These are phyloP conservation scores for Amphirosellinia nigrospora DNA, from an alignment of 495 filamentous ascomycete species.

Conservation along the genomic window DNA sequence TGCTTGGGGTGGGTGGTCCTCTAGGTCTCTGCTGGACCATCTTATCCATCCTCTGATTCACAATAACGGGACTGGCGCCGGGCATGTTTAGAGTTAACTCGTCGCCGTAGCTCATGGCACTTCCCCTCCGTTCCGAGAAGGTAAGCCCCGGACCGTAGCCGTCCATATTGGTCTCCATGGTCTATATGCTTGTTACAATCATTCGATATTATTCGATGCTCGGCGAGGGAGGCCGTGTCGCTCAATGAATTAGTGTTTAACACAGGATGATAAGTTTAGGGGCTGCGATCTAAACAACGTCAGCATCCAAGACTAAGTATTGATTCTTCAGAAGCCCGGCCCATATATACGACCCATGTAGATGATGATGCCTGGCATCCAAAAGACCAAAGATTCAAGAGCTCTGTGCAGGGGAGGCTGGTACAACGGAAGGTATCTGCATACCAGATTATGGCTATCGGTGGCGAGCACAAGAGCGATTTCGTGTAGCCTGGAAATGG, in stretches of 20 bases:
- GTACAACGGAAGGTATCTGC: constrained; percentile 6
- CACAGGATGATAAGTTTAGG: background rate
- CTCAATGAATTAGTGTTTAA: background rate
- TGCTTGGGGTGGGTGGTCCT: constrained; percentile 62
- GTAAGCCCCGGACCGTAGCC: constrained; percentile 47
- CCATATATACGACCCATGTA: background rate
- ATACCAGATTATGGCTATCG: constrained; percentile 1
- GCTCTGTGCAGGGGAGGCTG: constrained; percentile 12
- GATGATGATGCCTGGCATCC: background rate
- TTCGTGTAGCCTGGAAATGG: constrained; percentile 2
- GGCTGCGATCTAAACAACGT: constrained; percentile 11
- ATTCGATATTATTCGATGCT: constrained; percentile 20
- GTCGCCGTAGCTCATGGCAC: constrained; percentile 44
- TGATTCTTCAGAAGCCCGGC: background rate
- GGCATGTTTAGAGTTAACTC: constrained; percentile 54
- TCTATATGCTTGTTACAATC: background rate
- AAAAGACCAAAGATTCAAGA: background rate
- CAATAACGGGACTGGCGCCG: constrained; percentile 35
- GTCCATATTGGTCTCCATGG: constrained; percentile 39
- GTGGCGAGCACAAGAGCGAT: constrained; percentile 12
- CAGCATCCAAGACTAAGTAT: background rate
- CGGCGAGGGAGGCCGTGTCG: constrained; percentile 3
- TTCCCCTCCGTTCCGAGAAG: constrained; percentile 53
- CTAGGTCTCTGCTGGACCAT: constrained; percentile 53
- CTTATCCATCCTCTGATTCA: constrained; percentile 52